phyloP scores from a whole-genome alignment of 2,329 filamentous ascomycete genomes.

The Aspergillus novofumigatus region DNA sequence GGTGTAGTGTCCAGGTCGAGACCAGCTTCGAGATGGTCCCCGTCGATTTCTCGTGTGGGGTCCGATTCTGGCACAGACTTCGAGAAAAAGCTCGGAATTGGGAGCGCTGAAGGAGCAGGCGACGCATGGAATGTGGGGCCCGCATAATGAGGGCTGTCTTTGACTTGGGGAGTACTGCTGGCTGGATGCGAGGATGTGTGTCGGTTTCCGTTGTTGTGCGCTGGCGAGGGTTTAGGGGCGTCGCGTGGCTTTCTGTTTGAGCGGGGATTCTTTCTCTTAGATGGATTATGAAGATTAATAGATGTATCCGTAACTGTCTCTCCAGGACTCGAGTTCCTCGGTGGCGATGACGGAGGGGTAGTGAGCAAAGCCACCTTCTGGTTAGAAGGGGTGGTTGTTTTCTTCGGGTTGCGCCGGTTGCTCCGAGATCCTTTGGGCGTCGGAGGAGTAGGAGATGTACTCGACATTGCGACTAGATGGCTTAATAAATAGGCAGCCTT shows the following conservation, averaged over 20 bases:
- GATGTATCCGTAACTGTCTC: constrained; percentile 28
- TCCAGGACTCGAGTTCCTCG: constrained; percentile 29
- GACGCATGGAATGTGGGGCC: constrained; percentile 94
- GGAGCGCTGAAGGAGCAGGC: constrained; percentile 82
- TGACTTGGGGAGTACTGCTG: constrained; percentile 42
- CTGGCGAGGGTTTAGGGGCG: constrained; percentile 21
- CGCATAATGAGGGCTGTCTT: constrained; percentile 59
- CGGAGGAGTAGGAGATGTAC: constrained; percentile 34
- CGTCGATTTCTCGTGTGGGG: constrained; percentile 36
- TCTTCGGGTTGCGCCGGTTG: constrained; percentile 34
- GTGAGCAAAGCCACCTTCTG: constrained; percentile 26
- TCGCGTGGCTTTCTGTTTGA: constrained; percentile 35
- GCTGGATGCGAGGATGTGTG: constrained; percentile 33
- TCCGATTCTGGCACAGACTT: constrained; percentile 67
- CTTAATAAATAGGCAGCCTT: constrained; percentile 51
- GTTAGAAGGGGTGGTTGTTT: constrained; percentile 28
- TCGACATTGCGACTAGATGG: constrained; percentile 44
- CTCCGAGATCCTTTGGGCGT: constrained; percentile 39
- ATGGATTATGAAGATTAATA: constrained; percentile 20
- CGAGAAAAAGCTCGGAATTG: constrained; percentile 82
- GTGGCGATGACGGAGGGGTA: constrained; percentile 37
- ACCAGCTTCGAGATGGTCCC: constrained; percentile 34
- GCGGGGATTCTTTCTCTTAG: constrained; percentile 35
- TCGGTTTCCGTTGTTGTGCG: constrained; percentile 25
- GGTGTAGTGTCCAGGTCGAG: constrained; percentile 37